A percentile compares a stretch with the other conserved stretches of the same genome.
Evolutionary conservation across 2,329 filamentous ascomycete genomes (phyloP).

Genomic region (Cercospora brassicicola): DNA sequence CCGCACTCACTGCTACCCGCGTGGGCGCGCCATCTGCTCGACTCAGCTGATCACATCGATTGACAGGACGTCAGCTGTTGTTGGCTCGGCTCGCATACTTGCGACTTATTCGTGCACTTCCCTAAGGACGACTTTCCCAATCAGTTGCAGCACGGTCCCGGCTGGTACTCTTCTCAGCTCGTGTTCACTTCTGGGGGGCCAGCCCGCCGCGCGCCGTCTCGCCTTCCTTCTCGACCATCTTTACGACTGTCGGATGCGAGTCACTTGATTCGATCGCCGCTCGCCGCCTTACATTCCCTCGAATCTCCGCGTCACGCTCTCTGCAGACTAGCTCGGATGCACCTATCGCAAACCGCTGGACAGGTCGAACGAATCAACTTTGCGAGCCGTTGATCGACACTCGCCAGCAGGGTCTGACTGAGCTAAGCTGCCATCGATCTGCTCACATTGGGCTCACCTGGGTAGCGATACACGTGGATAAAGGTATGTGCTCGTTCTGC

Average conservation of each 20-base stretch:
- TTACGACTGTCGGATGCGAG: not conserved
- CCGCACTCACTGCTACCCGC: constrained; percentile 15
- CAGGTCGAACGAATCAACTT: constrained; percentile 24
- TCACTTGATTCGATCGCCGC: constrained; percentile 24
- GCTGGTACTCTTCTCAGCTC: constrained; percentile 24
- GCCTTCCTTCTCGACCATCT: not conserved
- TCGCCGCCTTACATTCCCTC: constrained; percentile 25
- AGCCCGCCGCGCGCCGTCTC: constrained; percentile 18
- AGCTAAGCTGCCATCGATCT: constrained; percentile 24
- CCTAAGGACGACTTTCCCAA: constrained; percentile 13
- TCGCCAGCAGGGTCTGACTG: constrained; percentile 24
- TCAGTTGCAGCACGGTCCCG: constrained; percentile 17
- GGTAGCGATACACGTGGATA: constrained; percentile 14
- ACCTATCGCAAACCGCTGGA: constrained; percentile 17
- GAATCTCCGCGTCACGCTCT: constrained; percentile 27
- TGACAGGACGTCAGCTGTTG: constrained; percentile 18
- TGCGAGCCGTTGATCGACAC: constrained; percentile 23
- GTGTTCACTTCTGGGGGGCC: constrained; percentile 16
- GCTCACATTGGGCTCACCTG: constrained; percentile 20
- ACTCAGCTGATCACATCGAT: constrained; percentile 21
- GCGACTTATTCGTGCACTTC: constrained; percentile 13
- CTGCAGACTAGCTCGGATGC: constrained; percentile 25
- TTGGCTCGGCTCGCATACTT: constrained; percentile 14
- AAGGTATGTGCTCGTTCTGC: constrained; percentile 7
- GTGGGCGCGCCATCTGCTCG: constrained; percentile 9